These are phyloP conservation scores for Candida hungchunana DNA, from an alignment of 805 yeast genomes.

Conservation along the genomic window DNA sequence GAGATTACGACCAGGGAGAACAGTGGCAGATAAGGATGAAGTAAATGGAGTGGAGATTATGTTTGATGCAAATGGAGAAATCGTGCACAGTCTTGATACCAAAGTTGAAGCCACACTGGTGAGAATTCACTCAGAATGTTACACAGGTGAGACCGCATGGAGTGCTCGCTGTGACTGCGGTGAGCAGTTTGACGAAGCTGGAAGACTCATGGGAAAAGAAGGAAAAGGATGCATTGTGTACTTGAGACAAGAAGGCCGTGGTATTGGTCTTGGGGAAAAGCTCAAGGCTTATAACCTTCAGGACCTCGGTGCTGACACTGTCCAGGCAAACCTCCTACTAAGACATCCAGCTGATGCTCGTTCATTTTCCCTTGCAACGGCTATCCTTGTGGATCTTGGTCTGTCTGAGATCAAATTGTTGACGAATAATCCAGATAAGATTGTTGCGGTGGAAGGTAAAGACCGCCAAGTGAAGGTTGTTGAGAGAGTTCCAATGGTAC, in stretches of 20 bases:
- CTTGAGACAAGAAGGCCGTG: conserved; percentile 96
- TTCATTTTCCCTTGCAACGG: conserved; percentile 88
- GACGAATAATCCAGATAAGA: conserved; percentile 96
- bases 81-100: conserved; percentile 21
- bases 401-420: conserved; percentile 65
- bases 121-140: conserved; percentile 94
- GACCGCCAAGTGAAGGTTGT: conserved; percentile 68
- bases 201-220: conserved; percentile 78
- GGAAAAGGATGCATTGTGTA: conserved; percentile 96
- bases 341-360: conserved; percentile 99
- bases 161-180: conserved; percentile 99
- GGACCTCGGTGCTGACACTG: conserved; percentile 98
- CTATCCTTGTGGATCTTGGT: conserved; percentile 82
- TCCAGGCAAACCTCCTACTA: conserved; percentile 86
- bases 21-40: conserved; percentile 59
- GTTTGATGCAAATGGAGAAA: conserved; percentile 38
- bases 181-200: conserved; percentile 98
- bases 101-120: conserved; percentile 54
- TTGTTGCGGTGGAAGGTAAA: conserved; percentile 89
- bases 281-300: conserved; percentile 94
- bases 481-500: conserved; percentile 95
- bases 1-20: conserved; percentile 80
- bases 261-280: conserved; percentile 97
- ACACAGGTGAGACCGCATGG: conserved; percentile 99
- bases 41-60: conserved; percentile 32